These are phyloP conservation scores for Exserohilum turcica DNA, from an alignment of 2,329 filamentous ascomycete genomes.

Conservation along the genomic window DNA sequence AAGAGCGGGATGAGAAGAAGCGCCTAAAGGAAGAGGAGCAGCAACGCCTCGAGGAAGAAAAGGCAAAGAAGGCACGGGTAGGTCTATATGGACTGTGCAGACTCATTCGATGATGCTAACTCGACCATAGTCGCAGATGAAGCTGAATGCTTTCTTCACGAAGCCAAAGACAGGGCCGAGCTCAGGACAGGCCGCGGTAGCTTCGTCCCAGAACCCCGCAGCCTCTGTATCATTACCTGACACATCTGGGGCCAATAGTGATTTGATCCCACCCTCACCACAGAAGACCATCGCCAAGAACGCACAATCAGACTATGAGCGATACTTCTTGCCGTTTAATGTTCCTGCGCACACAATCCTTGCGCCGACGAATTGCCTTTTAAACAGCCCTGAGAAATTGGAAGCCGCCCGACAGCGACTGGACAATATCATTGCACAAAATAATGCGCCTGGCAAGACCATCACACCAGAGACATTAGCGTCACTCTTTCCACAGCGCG, in stretches of 20 bases:
- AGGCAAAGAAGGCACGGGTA: slow-evolving; percentile 49
- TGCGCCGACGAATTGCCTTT: slow-evolving; percentile 58
- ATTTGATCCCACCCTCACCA: slow-evolving; percentile 38
- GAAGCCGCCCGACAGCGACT: slow-evolving; percentile 36
- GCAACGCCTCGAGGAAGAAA: slow-evolving; percentile 50
- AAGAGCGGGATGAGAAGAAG: slow-evolving; percentile 49
- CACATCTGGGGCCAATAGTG: slow-evolving; percentile 27
- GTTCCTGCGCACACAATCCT: slow-evolving; percentile 74
- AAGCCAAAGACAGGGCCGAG: slow-evolving; percentile 47
- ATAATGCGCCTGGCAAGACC: slow-evolving; percentile 20
- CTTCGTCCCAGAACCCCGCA: slow-evolving; percentile 41
- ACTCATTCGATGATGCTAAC: slow-evolving; percentile 22
- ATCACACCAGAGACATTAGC: slow-evolving; percentile 25
- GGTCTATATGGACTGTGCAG: slow-evolving; percentile 21
- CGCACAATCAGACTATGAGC: slow-evolving; percentile 55
- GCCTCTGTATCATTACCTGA: slow-evolving; percentile 35
- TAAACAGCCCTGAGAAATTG: slow-evolving; percentile 36
- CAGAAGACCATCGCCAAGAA: slow-evolving; percentile 42
- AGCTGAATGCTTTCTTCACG: slow-evolving; percentile 53
- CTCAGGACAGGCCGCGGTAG: slow-evolving; percentile 36
- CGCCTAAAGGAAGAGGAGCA: slow-evolving; percentile 55
- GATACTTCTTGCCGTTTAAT: slow-evolving; percentile 80
- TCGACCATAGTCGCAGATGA: slow-evolving; percentile 45
- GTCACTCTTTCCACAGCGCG: slow-evolving; percentile 19
- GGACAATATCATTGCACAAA: slow-evolving; percentile 28